Evolutionary conservation across 441 rosid species (phyloP).

Genomic region (Populus hybrid): DNA sequence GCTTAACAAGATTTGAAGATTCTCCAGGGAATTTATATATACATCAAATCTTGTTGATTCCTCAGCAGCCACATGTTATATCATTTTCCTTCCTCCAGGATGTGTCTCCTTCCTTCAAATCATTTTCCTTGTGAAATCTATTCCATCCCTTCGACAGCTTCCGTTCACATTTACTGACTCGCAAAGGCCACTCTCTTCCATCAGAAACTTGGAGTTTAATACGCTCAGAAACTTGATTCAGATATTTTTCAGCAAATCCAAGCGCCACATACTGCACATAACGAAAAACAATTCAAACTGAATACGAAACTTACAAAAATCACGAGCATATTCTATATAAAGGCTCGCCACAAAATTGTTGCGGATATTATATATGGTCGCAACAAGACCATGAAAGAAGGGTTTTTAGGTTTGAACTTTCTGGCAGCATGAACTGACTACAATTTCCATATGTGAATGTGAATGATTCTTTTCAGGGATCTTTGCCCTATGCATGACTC

Average conservation of each 20-base stretch:
- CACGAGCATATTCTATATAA: neutral
- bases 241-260: neutral
- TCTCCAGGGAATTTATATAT: too few species aligned
- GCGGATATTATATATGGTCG: conserved; percentile 14
- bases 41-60: too few species aligned
- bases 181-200: conserved; percentile 4
- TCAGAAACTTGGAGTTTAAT: conserved; percentile 2
- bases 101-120: conserved; percentile 18
- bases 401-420: conserved; percentile 23
- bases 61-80: too few species aligned
- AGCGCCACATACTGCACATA: neutral
- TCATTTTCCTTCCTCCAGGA: neutral
- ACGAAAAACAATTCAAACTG: neutral
- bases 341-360: neutral
- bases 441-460: neutral
- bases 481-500: neutral
- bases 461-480: too few species aligned
- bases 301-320: neutral
- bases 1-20: too few species aligned
- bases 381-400: conserved; percentile 29
- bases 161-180: neutral
- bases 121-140: conserved; percentile 4
- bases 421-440: conserved; percentile 12
- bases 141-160: neutral
- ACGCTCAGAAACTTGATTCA: neutral